These are phyloP conservation scores for Phytophthora parvispora DNA, from an alignment of 352 stramenopile genomes.

Conservation along the genomic window DNA sequence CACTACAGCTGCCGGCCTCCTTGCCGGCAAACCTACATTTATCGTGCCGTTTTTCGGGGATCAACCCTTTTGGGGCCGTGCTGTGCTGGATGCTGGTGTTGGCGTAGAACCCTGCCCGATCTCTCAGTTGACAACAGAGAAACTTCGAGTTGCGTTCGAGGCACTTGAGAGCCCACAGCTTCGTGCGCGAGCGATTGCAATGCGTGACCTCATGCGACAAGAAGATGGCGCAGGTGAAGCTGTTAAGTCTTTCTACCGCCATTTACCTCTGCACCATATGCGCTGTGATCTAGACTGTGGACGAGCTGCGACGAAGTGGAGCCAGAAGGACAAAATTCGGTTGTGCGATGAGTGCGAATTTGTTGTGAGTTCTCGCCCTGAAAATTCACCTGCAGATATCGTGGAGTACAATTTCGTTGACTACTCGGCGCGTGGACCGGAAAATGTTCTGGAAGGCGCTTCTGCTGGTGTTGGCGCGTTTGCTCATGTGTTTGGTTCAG, in stretches of 20 bases:
- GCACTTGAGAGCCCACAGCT: conserved; percentile 66
- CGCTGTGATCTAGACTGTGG: conserved; percentile 71
- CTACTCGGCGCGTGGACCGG: conserved; percentile 67
- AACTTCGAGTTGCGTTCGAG: conserved; percentile 83
- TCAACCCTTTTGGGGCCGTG: conserved; percentile 95
- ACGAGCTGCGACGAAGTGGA: conserved; percentile 66
- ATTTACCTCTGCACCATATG: conserved; percentile 91
- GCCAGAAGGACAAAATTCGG: conserved; percentile 57
- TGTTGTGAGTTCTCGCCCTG: conserved; percentile 50
- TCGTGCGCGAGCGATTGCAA: conserved; percentile 46
- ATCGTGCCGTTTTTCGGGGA: conserved; percentile 97
- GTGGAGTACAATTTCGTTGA: conserved; percentile 75
- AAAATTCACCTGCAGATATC: conserved; percentile 59
- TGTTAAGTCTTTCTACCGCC: conserved; percentile 88
- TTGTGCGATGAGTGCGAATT: conserved; percentile 70
- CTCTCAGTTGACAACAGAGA: conserved; percentile 82
- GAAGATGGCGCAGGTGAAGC: conserved; percentile 92
- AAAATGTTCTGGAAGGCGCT: conserved; percentile 60
- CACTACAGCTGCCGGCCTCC: conserved; percentile 92
- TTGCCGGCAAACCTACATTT: conserved; percentile 94
- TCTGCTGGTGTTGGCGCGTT: conserved; percentile 66
- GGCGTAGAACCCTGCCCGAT: conserved; percentile 91
- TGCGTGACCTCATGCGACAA: conserved; percentile 71
- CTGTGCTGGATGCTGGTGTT: conserved; percentile 83
- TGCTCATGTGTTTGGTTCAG: conserved; percentile 69